A percentile compares a stretch with the other conserved stretches of the same genome.
Conservation (phyloP, 306 rosid species). For the Mimosa bimucronata region DNA sequence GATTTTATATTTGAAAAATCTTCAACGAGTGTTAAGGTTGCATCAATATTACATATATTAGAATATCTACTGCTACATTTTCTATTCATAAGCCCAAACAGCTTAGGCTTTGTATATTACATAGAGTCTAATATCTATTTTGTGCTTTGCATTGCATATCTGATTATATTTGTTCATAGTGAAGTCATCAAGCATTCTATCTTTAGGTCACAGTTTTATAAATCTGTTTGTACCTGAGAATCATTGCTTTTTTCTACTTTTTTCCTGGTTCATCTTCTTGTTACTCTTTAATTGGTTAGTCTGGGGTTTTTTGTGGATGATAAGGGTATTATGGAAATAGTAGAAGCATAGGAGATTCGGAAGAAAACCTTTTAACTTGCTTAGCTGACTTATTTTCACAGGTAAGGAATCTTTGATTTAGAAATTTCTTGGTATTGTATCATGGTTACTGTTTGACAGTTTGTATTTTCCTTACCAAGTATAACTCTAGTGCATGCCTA, state of each 20-base stretch:
- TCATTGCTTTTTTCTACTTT: too few species aligned
- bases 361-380: conserved; percentile 98
- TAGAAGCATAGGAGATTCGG: conserved; percentile 71
- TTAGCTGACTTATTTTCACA: conserved; percentile 94
- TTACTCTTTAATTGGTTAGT: too few species aligned
- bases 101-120: not conserved
- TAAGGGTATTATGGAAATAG: conserved; percentile 80
- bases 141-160: too few species aligned
- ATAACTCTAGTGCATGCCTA: not conserved
- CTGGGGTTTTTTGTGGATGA: too few species aligned
- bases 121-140: not conserved
- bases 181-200: too few species aligned
- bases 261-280: too few species aligned
- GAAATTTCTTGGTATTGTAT: not conserved
- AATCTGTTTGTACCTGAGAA: too few species aligned
- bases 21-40: not conserved
- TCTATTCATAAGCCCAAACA: not conserved
- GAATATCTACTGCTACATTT: not conserved
- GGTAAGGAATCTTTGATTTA: conserved; percentile 56
- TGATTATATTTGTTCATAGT: too few species aligned
- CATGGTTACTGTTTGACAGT: conserved; percentile 29
- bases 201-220: too few species aligned
- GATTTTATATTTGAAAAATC: not conserved
- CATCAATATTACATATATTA: too few species aligned
- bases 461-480: not conserved